Evolutionary conservation across 2,329 filamentous ascomycete species (phyloP), one percentile per base, ranked within the genome.

Genomic region (Alternaria viburni): DNA sequence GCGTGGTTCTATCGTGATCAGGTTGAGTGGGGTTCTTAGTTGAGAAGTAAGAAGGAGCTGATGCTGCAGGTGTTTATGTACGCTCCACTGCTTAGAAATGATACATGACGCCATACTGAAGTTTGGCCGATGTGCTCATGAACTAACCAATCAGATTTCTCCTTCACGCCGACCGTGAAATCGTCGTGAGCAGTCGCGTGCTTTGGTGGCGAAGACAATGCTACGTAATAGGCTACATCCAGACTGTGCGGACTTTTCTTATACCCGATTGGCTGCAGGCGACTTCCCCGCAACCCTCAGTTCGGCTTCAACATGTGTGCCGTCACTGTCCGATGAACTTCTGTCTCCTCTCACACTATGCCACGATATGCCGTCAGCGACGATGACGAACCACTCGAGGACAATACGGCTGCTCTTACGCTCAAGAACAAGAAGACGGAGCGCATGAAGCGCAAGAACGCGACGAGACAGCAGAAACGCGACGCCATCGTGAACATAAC

Each of bases 381-480:
- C 63, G 75, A 81, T 32, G 75, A 80, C 5, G 83, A 83, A 58
- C 82, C 83, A 6, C 77, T 86, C 12, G 79, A 85, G 26, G 84
- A 85, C 64, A 81, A 80, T n/a, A 88, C 86, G 4, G 81, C 81
- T 51, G 74, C 80, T 1, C 77, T 88, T 13, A 72, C 80, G 1
- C 79, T 86, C 23, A 82, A 76, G 51, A 88, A 86, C 8, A 88
- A 87, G 71, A 84, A 84, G 57, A 87, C 83, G 6, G 82, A 85
- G 68, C 83, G 86, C 30, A 78, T 82, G 66, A 77, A 82, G 60
- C 82, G 81, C 59, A 78, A 78, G 68, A 81, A 78, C 61, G 71
- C 69, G 5, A 71, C 69, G 25, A 72, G 73, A 43, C 69, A 76
- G 28, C 65, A 69, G 52, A 70, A 77, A 30, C 75, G 67, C 17